These are phyloP conservation scores for Calocybe gangraenosa DNA, from an alignment of 768 basidiomycete genomes.

Conservation along the genomic window DNA sequence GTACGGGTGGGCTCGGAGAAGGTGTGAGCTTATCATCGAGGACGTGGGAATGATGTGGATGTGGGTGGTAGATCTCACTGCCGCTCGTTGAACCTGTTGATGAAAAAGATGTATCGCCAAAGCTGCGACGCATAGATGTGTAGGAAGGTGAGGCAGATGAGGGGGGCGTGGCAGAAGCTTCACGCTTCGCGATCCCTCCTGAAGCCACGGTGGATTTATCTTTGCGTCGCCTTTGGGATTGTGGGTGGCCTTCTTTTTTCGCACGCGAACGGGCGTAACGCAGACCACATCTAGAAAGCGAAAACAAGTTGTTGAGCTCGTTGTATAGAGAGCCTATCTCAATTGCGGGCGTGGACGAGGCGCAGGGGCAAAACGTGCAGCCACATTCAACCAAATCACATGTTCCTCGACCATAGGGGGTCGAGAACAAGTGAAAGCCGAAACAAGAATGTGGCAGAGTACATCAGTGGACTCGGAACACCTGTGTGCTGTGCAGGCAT, in stretches of 20 bases:
- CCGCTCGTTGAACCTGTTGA: conserved; percentile 55
- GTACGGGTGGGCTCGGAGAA: conserved; percentile 58
- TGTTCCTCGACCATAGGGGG: no score
- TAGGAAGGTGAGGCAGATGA: conserved; percentile 34
- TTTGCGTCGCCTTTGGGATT: conserved; percentile 57
- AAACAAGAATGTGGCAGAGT: no score
- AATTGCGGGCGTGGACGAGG: no score
- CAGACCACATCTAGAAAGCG: conserved; percentile 62
- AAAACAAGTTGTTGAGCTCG: no score
- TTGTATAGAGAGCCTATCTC: no score
- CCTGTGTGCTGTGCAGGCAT: no score
- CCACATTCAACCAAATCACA: neutral
- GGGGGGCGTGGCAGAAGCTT: conserved; percentile 35
- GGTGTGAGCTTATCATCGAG: conserved; percentile 37
- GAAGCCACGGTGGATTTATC: conserved; percentile 37
- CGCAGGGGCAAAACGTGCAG: conserved; percentile 6
- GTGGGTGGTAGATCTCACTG: conserved; percentile 50
- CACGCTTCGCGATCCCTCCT: conserved; percentile 32
- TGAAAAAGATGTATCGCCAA: conserved; percentile 47
- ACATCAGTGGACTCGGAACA: no score
- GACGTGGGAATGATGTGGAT: conserved; percentile 20
- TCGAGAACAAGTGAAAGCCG: no score
- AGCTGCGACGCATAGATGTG: conserved; percentile 42
- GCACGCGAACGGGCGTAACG: conserved; percentile 85
- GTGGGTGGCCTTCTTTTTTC: conserved; percentile 74